Base-by-base conservation (phyloP, 148 eudicot species). In the Dianthus caryophyllus region DNA sequence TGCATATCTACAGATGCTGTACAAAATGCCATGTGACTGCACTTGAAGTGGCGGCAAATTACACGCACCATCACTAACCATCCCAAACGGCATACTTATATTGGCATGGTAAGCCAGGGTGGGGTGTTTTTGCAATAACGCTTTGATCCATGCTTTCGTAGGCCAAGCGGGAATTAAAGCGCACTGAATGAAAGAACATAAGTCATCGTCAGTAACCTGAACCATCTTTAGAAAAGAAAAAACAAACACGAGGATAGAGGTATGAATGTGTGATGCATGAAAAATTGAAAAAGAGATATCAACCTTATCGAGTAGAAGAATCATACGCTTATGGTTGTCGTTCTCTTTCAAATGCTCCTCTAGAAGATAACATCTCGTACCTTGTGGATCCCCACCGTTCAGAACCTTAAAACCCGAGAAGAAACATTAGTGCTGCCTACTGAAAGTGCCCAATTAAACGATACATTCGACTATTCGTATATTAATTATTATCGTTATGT, bases 151-250 rank as follows among this genome's bases (percentile, higher is more conserved):
- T 53, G 90, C 96, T 84, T 90, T 94, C 50, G 99, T 94, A 53
- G 82, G 97, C 99, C 93, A 90, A 62, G 97, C 96, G 64, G 97
- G 99, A 68, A 88, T 80, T 83, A 94, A 78, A 80, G 90, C 99
- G 77, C 99, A 94, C 99, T 93, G 84, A 39, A 76, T 14, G 8
- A 30, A 20, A 57, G 50, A 36, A 51, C 31, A 64, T 33, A n/a
- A n/a, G n/a, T n/a, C n/a, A n/a, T n/a, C n/a, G n/a, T n/a, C 59
- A 71, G 63, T 24, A 71, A 31, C 31, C 30, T 61, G 29, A n/a
- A 53, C 39, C 15, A 29, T 18, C 57, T 60, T 66, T 48, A 16
- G 21, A 50, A n/a, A 1, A n/a, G 4, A 30, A 9, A 53, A 36
- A 49, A n/a, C 13, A 64, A 30, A 75, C 0, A 48, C 15, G 25